These are phyloP conservation scores for Elaeis oleifera DNA, from an alignment of 202 grass and related monocot genomes.

Conservation along the genomic window DNA sequence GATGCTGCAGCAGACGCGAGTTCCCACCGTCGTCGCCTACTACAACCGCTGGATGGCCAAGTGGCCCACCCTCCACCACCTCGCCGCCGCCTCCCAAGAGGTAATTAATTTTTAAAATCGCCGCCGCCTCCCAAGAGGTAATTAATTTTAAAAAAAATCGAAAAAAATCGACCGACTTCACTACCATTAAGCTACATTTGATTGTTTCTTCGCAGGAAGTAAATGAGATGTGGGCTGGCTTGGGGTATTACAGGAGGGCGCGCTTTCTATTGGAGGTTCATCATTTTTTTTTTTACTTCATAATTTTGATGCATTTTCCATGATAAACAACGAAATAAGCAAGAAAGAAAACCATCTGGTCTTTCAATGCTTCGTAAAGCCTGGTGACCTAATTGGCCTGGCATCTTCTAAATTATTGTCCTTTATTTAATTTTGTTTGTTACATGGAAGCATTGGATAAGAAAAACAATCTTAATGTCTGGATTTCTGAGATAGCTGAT, in stretches of 20 bases:
- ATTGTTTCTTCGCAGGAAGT: slow-evolving; percentile 56
- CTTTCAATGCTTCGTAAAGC: too few relatives aligned
- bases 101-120: slow-evolving; percentile 37
- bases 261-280: slow-evolving; percentile 84
- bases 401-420: too few relatives aligned
- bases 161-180: too few relatives aligned
- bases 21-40: slow-evolving; percentile 64
- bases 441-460: not conserved
- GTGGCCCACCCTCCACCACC: slow-evolving; percentile 75
- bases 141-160: too few relatives aligned
- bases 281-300: not conserved
- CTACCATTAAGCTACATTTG: not conserved
- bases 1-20: slow-evolving; percentile 98
- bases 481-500: too few relatives aligned
- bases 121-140: slow-evolving; percentile 84
- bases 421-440: not conserved
- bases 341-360: too few relatives aligned
- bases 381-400: too few relatives aligned
- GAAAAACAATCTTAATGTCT: too few relatives aligned
- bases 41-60: slow-evolving; percentile 84
- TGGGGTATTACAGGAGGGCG: slow-evolving; percentile 92
- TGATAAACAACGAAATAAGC: not conserved
- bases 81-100: slow-evolving; percentile 85
- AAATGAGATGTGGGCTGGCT: slow-evolving; percentile 96
- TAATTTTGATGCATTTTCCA: slow-evolving; percentile 29